Evolutionary conservation across 441 rosid genomes (phyloP).

Genomic region (Cnidoscolus chayamansa): DNA sequence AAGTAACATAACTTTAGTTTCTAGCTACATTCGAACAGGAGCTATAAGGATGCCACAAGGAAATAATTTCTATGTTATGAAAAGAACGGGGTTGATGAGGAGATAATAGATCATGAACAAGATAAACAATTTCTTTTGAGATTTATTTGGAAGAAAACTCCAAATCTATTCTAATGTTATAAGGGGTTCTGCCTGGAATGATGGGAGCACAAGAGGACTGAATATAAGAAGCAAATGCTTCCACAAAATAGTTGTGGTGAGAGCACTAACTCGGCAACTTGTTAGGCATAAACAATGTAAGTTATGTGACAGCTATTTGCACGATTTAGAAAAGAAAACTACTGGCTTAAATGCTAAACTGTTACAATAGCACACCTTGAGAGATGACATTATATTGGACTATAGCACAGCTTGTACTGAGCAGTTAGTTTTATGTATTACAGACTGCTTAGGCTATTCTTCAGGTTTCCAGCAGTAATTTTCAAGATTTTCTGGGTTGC

Average conservation of each 20-base stretch:
- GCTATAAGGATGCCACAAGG: background rate
- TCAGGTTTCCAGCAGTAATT: background rate
- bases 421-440: background rate
- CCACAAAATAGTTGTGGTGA: background rate
- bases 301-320: background rate
- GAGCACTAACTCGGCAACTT: background rate
- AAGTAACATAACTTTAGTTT: background rate
- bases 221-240: background rate
- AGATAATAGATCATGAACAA: background rate
- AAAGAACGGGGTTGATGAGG: background rate
- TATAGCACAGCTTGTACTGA: background rate
- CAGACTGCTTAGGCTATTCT: background rate
- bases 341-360: background rate
- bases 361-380: background rate
- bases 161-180: background rate
- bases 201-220: background rate
- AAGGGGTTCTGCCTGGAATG: background rate
- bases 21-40: background rate
- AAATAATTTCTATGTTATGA: background rate
- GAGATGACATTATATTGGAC: background rate
- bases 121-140: background rate
- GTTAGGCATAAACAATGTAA: background rate
- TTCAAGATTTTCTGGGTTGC: background rate
- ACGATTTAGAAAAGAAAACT: background rate
- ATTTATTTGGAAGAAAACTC: background rate